Evolutionary conservation across 2,329 filamentous ascomycete genomes (phyloP).

Genomic region (Xylaria sp.): DNA sequence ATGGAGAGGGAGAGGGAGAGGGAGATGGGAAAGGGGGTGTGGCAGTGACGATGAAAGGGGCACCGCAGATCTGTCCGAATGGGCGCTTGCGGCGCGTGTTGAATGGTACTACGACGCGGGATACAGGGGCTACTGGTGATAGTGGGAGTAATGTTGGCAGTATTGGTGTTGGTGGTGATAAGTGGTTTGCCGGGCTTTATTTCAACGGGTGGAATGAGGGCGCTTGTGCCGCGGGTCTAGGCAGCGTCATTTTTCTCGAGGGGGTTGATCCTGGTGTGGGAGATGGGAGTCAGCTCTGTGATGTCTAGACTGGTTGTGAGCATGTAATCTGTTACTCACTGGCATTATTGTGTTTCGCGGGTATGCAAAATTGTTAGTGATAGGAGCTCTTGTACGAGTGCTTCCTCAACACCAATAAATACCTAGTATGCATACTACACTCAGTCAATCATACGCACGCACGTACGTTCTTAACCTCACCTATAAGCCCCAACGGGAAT

Average conservation of each 20-base stretch:
- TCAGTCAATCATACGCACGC: neutral
- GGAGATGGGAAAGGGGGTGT: neutral
- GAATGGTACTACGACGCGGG: slow-evolving; percentile 31
- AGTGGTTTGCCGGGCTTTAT: slow-evolving; percentile 43
- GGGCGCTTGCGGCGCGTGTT: slow-evolving; percentile 35
- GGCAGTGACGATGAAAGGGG: slow-evolving; percentile 15
- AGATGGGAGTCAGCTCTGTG: slow-evolving; percentile 32
- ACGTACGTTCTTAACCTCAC: neutral
- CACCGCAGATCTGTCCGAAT: slow-evolving; percentile 41
- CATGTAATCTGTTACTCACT: no score
- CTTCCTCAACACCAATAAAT: neutral
- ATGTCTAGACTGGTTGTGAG: neutral
- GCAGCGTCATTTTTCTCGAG: slow-evolving; percentile 36
- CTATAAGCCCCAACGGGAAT: no score
- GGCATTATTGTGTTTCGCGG: neutral
- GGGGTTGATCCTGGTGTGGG: slow-evolving; percentile 43
- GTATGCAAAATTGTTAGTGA: neutral
- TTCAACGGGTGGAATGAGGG: slow-evolving; percentile 51
- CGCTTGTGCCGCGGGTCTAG: slow-evolving; percentile 44
- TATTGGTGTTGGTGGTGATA: neutral
- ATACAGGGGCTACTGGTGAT: slow-evolving; percentile 16
- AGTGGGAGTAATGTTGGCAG: neutral
- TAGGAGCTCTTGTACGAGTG: neutral
- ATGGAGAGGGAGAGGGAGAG: no score
- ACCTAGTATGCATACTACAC: neutral